These are phyloP conservation scores for Verticillium alfalfae DNA, from an alignment of 2,329 filamentous ascomycete species.

Conservation along the genomic window DNA sequence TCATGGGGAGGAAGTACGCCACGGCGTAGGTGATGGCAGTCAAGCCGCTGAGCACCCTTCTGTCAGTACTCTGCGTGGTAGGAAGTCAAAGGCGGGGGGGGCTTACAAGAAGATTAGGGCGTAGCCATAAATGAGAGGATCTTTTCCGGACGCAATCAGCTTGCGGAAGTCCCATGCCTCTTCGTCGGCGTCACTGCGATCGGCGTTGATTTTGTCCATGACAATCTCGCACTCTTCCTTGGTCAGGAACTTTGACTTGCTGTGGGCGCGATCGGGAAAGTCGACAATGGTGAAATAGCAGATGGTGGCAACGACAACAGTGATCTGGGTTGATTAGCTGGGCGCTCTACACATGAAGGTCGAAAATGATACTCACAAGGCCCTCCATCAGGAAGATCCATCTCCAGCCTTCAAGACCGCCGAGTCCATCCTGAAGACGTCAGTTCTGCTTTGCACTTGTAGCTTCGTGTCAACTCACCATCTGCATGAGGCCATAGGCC, in stretches of 20 bases:
- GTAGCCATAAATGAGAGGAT: not conserved
- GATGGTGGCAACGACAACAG: constrained; percentile 17
- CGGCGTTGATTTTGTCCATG: constrained; percentile 58
- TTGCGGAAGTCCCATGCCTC: constrained; percentile 67
- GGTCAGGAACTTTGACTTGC: not conserved
- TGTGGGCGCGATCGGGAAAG: not conserved
- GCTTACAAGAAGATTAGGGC: constrained; percentile 1
- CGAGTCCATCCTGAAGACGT: constrained; percentile 46
- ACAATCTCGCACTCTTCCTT: constrained; percentile 60
- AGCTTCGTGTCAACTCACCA: constrained; percentile 11
- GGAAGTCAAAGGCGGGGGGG: not conserved
- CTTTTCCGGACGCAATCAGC: constrained; percentile 14
- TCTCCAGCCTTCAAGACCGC: constrained; percentile 45
- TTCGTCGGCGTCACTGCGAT: constrained; percentile 56
- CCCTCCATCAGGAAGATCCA: constrained; percentile 66
- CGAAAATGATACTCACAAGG: constrained; percentile 36
- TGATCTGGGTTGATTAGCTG: constrained; percentile 27
- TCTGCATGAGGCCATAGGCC: constrained; percentile 19
- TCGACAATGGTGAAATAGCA: constrained; percentile 28
- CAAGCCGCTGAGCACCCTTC: not conserved
- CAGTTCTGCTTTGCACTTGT: not conserved
- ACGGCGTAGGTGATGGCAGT: constrained; percentile 25
- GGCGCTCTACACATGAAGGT: not conserved
- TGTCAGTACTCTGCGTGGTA: not conserved
- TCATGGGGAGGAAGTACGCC: constrained; percentile 52